phyloP scores from a whole-genome alignment of 2,329 filamentous ascomycete species.

The Epichloe typhina region DNA sequence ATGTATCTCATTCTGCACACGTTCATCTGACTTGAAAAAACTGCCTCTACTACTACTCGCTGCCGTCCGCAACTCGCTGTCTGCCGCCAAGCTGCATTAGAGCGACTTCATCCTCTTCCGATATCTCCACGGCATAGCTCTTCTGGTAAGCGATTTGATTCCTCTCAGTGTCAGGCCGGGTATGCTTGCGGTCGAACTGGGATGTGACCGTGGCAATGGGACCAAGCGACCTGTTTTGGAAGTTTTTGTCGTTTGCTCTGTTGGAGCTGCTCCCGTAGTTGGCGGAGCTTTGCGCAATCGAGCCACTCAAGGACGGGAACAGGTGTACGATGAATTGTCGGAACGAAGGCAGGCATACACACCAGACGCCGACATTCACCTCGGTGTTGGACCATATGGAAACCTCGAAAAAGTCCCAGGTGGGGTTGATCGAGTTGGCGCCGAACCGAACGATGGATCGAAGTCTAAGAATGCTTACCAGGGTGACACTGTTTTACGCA shows the following conservation, averaged over 20 bases:
- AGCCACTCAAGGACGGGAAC: slow-evolving; percentile 1
- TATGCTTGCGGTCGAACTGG: background rate
- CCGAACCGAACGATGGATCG: slow-evolving; percentile 11
- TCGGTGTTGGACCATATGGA: slow-evolving; percentile 16
- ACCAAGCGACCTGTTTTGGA: background rate
- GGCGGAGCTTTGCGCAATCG: background rate
- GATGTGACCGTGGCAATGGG: background rate
- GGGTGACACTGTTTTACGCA: slow-evolving; percentile 9
- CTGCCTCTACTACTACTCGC: slow-evolving; percentile 1
- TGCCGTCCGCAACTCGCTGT: background rate
- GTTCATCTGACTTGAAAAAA: too few species aligned
- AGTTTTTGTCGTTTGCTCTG: background rate
- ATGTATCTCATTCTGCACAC: too few species aligned
- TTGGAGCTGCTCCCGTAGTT: background rate
- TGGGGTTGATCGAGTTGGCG: slow-evolving; percentile 11
- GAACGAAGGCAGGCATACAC: slow-evolving; percentile 11
- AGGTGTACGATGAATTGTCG: slow-evolving; percentile 7
- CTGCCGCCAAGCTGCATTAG: background rate
- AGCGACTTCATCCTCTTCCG: slow-evolving; percentile 1
- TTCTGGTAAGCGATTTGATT: slow-evolving; percentile 1
- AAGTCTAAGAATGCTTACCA: slow-evolving; percentile 13
- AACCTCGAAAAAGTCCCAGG: slow-evolving; percentile 13
- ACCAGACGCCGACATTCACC: slow-evolving; percentile 8
- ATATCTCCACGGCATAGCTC: slow-evolving; percentile 1
- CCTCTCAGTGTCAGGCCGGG: background rate